Conservation (phyloP, 805 yeast genomes). For the Ogataea paraovalis region DNA sequence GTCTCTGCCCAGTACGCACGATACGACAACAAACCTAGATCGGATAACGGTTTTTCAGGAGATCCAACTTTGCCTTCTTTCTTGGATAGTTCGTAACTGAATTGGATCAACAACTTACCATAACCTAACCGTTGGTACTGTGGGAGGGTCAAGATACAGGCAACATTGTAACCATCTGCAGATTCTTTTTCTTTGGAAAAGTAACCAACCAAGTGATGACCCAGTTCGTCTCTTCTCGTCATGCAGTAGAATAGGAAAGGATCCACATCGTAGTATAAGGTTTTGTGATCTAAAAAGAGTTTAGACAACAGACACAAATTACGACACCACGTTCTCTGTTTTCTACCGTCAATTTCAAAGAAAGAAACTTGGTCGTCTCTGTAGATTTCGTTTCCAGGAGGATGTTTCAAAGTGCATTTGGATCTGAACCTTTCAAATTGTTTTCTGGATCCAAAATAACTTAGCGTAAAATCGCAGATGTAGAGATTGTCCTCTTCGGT, state of each 20-base stretch:
- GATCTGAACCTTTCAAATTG: constrained; percentile 90
- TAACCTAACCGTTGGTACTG: constrained; percentile 95
- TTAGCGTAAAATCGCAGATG: constrained; percentile 86
- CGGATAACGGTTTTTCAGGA: constrained; percentile 96
- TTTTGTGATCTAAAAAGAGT: constrained; percentile 90
- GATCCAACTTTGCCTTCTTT: constrained; percentile 90
- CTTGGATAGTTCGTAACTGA: constrained; percentile 85
- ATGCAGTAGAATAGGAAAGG: constrained; percentile 95
- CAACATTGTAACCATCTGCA: constrained; percentile 92
- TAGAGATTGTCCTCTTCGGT: constrained; percentile 89
- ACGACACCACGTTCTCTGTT: constrained; percentile 96
- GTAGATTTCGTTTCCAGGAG: constrained; percentile 98
- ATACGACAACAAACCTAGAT: constrained; percentile 87
- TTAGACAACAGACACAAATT: constrained; percentile 88
- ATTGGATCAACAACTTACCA: constrained; percentile 88
- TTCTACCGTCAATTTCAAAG: constrained; percentile 95
- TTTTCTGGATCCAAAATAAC: constrained; percentile 82
- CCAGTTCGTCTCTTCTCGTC: constrained; percentile 85
- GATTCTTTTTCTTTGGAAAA: constrained; percentile 96
- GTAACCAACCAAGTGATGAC: constrained; percentile 95
- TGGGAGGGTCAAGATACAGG: constrained; percentile 93
- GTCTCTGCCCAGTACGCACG: constrained; percentile 97
- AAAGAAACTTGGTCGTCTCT: constrained; percentile 90
- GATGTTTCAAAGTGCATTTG: constrained; percentile 87
- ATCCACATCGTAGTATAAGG: constrained; percentile 95